Evolutionary conservation across 2,329 filamentous ascomycete species (phyloP), one percentile per base, ranked within the genome.

Genomic region (Aspergillus phoenicis): DNA sequence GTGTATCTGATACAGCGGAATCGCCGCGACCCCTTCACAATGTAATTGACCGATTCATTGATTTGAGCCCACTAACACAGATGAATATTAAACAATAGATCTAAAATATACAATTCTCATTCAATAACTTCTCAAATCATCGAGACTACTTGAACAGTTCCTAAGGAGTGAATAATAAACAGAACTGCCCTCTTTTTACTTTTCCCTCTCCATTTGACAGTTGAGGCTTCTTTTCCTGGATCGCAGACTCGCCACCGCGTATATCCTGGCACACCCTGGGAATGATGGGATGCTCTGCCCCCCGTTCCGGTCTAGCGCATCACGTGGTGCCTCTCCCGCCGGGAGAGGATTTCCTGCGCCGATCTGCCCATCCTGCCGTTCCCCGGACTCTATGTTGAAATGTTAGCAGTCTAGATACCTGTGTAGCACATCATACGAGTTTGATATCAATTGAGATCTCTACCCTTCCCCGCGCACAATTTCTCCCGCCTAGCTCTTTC

Each of bases 241-340:
- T 59, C 39, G 49, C 24, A 51, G 22, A 24, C 56, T 45, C 43
- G 45, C n/a, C 36, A 36, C 33, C 45, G 70, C 70, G 70, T 68
- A 71, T 45, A 70, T 68, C 61, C 65, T 64, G 71, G 68, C 64
- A 71, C 69, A 63, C 62, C 47, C 48, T 62, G 64, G 60, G 57
- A 28, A 41, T 43, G 52, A 51, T 62, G 66, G 60, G 57, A 59
- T 58, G 41, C 49, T 53, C 45, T 5, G 45, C 56, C 52, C 51
- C 60, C 60, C 17, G 30, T 60, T 65, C 15, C 17, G 63, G 62
- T 41, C 51, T 70, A 62, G 70, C 58, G 57, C 41, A 53, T 71
- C 70, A 71, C 69, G 68, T 72, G 70, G 60, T 51, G 49, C 58
- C 53, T 45, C 63, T 63, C 60, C 60, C 52, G 61, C 30, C 47